A percentile compares a stretch with the other conserved stretches of the same genome.
phyloP scores from a whole-genome alignment of 2,329 filamentous ascomycete genomes.

The Neurospora sp. region DNA sequence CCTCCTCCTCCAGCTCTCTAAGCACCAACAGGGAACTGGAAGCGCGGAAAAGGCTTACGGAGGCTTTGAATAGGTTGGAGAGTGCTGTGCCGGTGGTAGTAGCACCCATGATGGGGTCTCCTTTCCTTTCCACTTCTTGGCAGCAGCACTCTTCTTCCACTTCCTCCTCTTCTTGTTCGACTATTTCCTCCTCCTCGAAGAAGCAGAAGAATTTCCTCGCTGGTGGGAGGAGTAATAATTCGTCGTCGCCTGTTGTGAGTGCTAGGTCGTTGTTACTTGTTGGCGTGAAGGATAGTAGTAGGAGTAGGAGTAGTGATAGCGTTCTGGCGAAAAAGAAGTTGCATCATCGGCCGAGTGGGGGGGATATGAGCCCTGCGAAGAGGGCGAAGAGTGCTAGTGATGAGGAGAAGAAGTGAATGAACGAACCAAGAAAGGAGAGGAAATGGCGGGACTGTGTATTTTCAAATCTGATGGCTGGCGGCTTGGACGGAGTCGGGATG shows the following conservation, averaged over 20 bases:
- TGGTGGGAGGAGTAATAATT: background rate
- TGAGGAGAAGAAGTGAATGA: background rate
- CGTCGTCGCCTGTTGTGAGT: background rate
- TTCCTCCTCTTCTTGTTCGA: too few species aligned
- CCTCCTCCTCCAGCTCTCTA: background rate
- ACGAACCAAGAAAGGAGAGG: background rate
- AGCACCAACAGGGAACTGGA: slow-evolving; percentile 42
- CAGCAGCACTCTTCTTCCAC: background rate
- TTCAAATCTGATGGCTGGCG: background rate
- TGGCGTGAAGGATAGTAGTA: background rate
- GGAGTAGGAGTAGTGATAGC: slow-evolving; percentile 1
- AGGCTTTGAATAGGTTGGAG: slow-evolving; percentile 34
- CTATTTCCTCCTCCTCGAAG: slow-evolving; percentile 17
- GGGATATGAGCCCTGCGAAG: slow-evolving; percentile 36
- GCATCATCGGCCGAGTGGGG: slow-evolving; percentile 27
- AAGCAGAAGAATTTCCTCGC: slow-evolving; percentile 2
- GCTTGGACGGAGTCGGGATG: background rate
- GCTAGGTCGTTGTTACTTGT: background rate
- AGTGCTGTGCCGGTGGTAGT: background rate
- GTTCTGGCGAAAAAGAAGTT: slow-evolving; percentile 19
- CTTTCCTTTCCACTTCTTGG: background rate
- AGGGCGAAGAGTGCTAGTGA: slow-evolving; percentile 21
- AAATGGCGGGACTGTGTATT: background rate
- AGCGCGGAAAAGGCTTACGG: slow-evolving; percentile 40
- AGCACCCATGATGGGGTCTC: background rate